Evolutionary conservation across 2,329 filamentous ascomycete species (phyloP).

Genomic region (Penicillium sp.): DNA sequence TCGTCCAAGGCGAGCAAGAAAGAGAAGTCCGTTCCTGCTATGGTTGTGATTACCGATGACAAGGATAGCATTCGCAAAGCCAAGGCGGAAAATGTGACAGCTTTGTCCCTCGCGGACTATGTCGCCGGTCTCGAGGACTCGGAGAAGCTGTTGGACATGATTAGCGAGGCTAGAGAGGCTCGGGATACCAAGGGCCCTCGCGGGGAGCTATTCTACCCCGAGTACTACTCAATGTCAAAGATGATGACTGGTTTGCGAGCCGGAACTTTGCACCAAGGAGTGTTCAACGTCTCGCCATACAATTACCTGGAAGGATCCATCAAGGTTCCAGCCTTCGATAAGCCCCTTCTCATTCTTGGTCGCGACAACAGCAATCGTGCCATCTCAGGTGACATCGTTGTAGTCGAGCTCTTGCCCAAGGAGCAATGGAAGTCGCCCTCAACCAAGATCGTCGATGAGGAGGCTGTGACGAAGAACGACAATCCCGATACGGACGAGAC

Average conservation of each 20-base stretch:
- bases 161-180: conserved; percentile 74
- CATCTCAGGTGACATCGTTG: conserved; percentile 87
- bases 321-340: conserved; percentile 85
- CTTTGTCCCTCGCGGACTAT: conserved; percentile 71
- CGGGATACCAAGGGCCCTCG: conserved; percentile 65
- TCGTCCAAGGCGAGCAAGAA: conserved; percentile 57
- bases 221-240: conserved; percentile 85
- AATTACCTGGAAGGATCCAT: conserved; percentile 96
- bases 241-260: conserved; percentile 92
- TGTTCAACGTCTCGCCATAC: conserved; percentile 95
- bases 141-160: conserved; percentile 88
- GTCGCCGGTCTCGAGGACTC: conserved; percentile 82
- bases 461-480: conserved; percentile 86
- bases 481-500: conserved; percentile 80
- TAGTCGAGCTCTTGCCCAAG: conserved; percentile 88
- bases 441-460: conserved; percentile 93
- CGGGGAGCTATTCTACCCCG: conserved; percentile 76
- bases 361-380: conserved; percentile 95
- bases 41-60: conserved; percentile 95
- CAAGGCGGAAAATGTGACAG: conserved; percentile 69
- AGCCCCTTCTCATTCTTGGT: conserved; percentile 82
- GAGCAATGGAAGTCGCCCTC: conserved; percentile 98
- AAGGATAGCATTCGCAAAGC: conserved; percentile 83
- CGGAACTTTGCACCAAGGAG: conserved; percentile 87
- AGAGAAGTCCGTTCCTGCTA: conserved; percentile 65